phyloP scores from a whole-genome alignment of 2,329 filamentous ascomycete genomes.

The Camptophora hylomeconis region DNA sequence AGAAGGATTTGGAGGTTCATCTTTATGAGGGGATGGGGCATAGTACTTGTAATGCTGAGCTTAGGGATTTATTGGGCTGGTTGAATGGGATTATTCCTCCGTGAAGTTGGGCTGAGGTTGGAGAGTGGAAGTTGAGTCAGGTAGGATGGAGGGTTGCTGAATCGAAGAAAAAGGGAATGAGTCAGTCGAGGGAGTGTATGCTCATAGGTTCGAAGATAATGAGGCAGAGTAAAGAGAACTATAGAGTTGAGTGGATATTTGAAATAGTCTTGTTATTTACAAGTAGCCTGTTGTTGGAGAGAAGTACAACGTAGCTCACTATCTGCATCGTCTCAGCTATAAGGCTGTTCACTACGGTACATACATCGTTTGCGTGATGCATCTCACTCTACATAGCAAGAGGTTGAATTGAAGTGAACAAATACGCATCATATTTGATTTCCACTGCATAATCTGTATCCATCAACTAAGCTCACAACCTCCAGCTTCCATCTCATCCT shows the following conservation, averaged over 20 bases:
- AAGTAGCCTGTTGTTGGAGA: background rate
- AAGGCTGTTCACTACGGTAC: background rate
- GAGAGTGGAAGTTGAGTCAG: too few relatives aligned
- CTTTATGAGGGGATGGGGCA: constrained; percentile 38
- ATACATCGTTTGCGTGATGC: background rate
- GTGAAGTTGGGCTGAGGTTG: constrained; percentile 6
- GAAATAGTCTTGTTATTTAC: constrained; percentile 1
- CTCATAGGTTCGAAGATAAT: constrained; percentile 1
- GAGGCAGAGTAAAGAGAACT: too few relatives aligned
- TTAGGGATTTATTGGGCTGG: constrained; percentile 31
- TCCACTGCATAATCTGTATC: background rate
- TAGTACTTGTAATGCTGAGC: constrained; percentile 27
- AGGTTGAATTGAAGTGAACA: background rate
- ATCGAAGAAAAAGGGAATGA: constrained; percentile 1
- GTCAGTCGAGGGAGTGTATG: background rate
- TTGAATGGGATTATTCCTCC: constrained; percentile 12
- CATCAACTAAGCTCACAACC: background rate
- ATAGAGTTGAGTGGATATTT: too few relatives aligned
- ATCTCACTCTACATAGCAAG: background rate
- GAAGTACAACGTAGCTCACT: background rate
- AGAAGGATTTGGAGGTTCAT: constrained; percentile 25
- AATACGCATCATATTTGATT: background rate
- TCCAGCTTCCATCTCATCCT: background rate
- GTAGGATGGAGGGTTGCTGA: too few relatives aligned
- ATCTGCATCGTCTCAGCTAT: background rate